Conservation (phyloP, 1,284 basidiomycete species). For the Moesziomyces sp. region DNA sequence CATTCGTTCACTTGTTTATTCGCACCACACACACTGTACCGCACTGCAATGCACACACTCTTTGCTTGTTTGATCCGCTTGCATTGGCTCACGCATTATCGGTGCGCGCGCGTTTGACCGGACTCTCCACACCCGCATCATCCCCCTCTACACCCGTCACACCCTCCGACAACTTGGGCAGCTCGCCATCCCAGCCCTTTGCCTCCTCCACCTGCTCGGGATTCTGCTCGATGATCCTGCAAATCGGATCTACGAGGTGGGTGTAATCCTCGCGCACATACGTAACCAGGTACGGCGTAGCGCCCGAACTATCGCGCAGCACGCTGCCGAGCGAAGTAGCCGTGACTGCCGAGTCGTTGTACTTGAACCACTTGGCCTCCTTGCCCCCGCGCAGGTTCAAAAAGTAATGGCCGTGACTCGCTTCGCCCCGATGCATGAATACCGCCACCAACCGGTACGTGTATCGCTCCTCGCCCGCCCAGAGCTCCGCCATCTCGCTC, state of each 20-base stretch:
- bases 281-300: constrained; percentile 65
- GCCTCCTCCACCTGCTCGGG: neutral
- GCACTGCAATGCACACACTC: no score
- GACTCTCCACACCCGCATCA: constrained; percentile 23
- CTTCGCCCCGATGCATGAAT: constrained; percentile 83
- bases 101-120: constrained; percentile 42
- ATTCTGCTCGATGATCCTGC: constrained; percentile 25
- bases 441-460: constrained; percentile 93
- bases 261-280: constrained; percentile 55
- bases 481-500: constrained; percentile 78
- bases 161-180: constrained; percentile 2
- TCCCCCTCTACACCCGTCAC: constrained; percentile 3
- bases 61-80: no score
- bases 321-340: constrained; percentile 46
- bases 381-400: constrained; percentile 51
- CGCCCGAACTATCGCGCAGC: constrained; percentile 58
- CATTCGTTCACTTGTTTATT: no score
- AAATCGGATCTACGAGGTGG: constrained; percentile 44
- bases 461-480: constrained; percentile 77
- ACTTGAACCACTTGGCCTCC: constrained; percentile 56
- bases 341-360: constrained; percentile 59
- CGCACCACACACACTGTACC: no score
- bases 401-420: constrained; percentile 66
- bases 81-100: constrained; percentile 15
- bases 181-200: constrained; percentile 1